Evolutionary conservation across 192 early-diverging fungal species (phyloP).

Genomic region (Pilaira anomala): DNA sequence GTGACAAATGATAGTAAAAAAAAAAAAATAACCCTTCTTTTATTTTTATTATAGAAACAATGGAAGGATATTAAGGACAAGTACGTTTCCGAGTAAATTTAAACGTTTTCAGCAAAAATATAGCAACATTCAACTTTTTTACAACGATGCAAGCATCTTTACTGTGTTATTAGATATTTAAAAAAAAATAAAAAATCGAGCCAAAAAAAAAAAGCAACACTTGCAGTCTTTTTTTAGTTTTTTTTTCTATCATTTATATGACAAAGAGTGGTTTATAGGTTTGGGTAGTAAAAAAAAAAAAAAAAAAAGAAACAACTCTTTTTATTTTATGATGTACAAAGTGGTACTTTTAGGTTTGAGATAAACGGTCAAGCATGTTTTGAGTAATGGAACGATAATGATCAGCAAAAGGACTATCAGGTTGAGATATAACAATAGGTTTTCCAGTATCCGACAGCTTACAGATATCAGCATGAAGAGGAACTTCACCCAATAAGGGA

Average conservation of each 20-base stretch:
- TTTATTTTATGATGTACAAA: too few relatives aligned
- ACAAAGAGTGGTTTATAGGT: too few relatives aligned
- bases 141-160: too few relatives aligned
- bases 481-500: slow-evolving; percentile 72
- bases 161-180: too few relatives aligned
- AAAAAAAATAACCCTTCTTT: neutral
- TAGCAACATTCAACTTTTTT: neutral
- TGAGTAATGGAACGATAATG: slow-evolving; percentile 51
- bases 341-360: neutral
- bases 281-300: too few relatives aligned
- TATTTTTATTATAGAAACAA: slow-evolving; percentile 58
- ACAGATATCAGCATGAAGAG: slow-evolving; percentile 73
- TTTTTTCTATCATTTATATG: neutral
- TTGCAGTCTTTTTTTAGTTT: neutral
- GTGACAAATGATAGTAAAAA: neutral
- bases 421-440: slow-evolving; percentile 61
- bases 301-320: too few relatives aligned
- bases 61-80: slow-evolving; percentile 80
- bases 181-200: too few relatives aligned
- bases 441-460: slow-evolving; percentile 67
- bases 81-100: slow-evolving; percentile 37
- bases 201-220: too few relatives aligned
- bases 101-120: neutral
- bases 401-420: slow-evolving; percentile 45
- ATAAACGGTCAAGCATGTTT: slow-evolving; percentile 35